A percentile compares a stretch with the other conserved stretches of the same genome.
Conservation (phyloP, 2,329 filamentous ascomycete species). For the Fusarium solani-melongenae region DNA sequence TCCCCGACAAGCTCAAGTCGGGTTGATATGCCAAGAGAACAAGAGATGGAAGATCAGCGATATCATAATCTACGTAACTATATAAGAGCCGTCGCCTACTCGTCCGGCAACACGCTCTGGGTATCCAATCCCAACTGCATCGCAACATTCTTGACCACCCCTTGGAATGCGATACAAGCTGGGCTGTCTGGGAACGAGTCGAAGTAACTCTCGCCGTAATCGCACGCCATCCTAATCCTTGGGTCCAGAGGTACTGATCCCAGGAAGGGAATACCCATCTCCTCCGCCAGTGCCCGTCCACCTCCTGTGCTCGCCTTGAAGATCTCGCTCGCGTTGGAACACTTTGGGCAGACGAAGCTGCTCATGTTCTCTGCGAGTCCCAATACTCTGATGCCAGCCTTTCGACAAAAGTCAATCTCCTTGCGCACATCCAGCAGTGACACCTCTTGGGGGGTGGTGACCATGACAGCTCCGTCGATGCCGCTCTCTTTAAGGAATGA, state of each 20-base stretch:
- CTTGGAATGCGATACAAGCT: slow-evolving; percentile 83
- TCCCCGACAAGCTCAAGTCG: slow-evolving; percentile 71
- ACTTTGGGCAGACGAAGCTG: slow-evolving; percentile 95
- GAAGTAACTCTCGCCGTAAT: slow-evolving; percentile 97
- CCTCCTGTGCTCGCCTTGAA: slow-evolving; percentile 94
- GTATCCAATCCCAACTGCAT: slow-evolving; percentile 72
- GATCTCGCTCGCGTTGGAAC: slow-evolving; percentile 83
- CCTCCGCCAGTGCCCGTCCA: slow-evolving; percentile 80
- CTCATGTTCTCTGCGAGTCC: slow-evolving; percentile 98
- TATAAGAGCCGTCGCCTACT: slow-evolving; percentile 37
- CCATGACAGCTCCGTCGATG: slow-evolving; percentile 91
- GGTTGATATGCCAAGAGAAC: slow-evolving; percentile 4
- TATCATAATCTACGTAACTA: slow-evolving; percentile 35
- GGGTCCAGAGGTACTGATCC: slow-evolving; percentile 93
- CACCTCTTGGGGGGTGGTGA: slow-evolving; percentile 96
- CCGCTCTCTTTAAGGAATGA: slow-evolving; percentile 90
- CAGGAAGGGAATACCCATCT: slow-evolving; percentile 89
- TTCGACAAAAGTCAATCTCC: slow-evolving; percentile 97
- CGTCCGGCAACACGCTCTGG: slow-evolving; percentile 59
- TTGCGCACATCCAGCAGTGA: slow-evolving; percentile 92
- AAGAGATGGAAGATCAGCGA: slow-evolving; percentile 44
- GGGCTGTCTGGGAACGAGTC: slow-evolving; percentile 94
- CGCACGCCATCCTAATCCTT: slow-evolving; percentile 93
- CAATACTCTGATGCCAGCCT: slow-evolving; percentile 88
- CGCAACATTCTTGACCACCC: slow-evolving; percentile 80